Evolutionary conservation across 352 stramenopile species (phyloP).

Genomic region (Globisporangium spinosum): DNA sequence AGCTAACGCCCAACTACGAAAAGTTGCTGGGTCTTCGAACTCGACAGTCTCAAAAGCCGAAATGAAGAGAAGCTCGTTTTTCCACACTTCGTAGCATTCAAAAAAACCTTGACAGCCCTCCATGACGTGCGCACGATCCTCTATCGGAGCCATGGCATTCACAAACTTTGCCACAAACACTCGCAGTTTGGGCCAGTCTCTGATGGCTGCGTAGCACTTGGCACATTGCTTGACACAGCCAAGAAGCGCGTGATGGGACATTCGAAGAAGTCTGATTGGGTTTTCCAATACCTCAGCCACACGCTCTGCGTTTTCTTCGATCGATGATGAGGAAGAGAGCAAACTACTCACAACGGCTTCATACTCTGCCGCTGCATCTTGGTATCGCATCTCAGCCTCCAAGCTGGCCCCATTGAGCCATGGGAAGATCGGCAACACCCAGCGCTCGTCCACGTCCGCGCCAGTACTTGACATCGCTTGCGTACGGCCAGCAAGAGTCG

Average conservation of each 20-base stretch:
- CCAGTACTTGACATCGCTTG: slow-evolving; percentile 14
- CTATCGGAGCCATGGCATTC: slow-evolving; percentile 23
- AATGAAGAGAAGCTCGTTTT: slow-evolving; percentile 31
- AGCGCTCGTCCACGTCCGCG: slow-evolving; percentile 13
- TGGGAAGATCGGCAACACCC: slow-evolving; percentile 29
- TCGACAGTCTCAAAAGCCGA: slow-evolving; percentile 20
- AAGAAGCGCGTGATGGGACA: slow-evolving; percentile 34
- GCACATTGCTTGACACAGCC: slow-evolving; percentile 49
- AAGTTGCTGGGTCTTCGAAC: neutral
- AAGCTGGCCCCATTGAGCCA: slow-evolving; percentile 39
- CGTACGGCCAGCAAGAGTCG: slow-evolving; percentile 23
- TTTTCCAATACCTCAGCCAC: slow-evolving; percentile 25
- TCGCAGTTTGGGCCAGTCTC: slow-evolving; percentile 40
- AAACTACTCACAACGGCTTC: slow-evolving; percentile 27
- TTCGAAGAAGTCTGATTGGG: slow-evolving; percentile 28
- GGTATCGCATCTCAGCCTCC: slow-evolving; percentile 57
- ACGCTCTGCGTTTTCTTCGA: slow-evolving; percentile 11
- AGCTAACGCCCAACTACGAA: neutral
- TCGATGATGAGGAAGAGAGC: neutral
- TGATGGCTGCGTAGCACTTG: slow-evolving; percentile 40
- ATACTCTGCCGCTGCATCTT: slow-evolving; percentile 55
- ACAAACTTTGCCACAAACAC: slow-evolving; percentile 30
- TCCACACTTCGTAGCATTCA: slow-evolving; percentile 35
- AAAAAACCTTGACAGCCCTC: slow-evolving; percentile 30
- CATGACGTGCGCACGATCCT: slow-evolving; percentile 19